A percentile compares a stretch with the other conserved stretches of the same genome.
Conservation (phyloP, 1,284 basidiomycete species). For the Cutaneotrichosporon mucoides region DNA sequence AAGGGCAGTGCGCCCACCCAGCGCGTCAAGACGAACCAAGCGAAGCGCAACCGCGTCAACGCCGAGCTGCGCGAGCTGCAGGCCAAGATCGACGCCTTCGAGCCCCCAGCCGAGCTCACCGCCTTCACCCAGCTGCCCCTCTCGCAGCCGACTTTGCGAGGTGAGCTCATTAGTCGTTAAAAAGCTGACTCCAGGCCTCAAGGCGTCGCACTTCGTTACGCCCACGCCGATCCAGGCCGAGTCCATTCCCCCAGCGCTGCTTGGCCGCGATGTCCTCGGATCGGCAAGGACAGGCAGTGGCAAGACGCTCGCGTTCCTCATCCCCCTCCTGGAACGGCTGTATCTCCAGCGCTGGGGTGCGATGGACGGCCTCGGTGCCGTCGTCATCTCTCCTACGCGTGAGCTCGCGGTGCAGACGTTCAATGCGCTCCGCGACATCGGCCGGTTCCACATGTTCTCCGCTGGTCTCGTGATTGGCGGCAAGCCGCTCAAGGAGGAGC, state of each 20-base stretch:
- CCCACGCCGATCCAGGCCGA: slow-evolving; percentile 78
- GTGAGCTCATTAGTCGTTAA: slow-evolving; percentile 16
- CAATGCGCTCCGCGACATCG: slow-evolving; percentile 87
- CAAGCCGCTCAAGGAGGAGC: slow-evolving; percentile 91
- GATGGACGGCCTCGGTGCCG: slow-evolving; percentile 79
- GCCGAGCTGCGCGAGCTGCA: slow-evolving; percentile 46
- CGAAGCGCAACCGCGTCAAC: slow-evolving; percentile 40
- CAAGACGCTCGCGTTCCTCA: slow-evolving; percentile 76
- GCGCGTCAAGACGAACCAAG: slow-evolving; percentile 39
- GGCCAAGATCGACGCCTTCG: slow-evolving; percentile 18
- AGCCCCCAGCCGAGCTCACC: slow-evolving; percentile 31
- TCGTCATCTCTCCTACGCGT: slow-evolving; percentile 91
- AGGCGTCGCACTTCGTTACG: slow-evolving; percentile 74
- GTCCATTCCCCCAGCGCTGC: slow-evolving; percentile 62
- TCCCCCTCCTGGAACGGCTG: slow-evolving; percentile 70
- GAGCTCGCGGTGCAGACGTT: slow-evolving; percentile 98
- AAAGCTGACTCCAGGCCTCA: slow-evolving; percentile 58
- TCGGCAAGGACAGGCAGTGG: slow-evolving; percentile 76
- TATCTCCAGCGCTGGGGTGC: slow-evolving; percentile 73
- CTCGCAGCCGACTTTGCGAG: slow-evolving; percentile 43
- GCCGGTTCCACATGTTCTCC: slow-evolving; percentile 84
- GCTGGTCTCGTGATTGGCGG: slow-evolving; percentile 95
- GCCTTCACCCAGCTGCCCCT: slow-evolving; percentile 49
- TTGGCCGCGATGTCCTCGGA: slow-evolving; percentile 67
- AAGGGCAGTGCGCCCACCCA: neutral